These are phyloP conservation scores for Clathrospora elynae DNA, from an alignment of 2,329 filamentous ascomycete species.

Conservation along the genomic window DNA sequence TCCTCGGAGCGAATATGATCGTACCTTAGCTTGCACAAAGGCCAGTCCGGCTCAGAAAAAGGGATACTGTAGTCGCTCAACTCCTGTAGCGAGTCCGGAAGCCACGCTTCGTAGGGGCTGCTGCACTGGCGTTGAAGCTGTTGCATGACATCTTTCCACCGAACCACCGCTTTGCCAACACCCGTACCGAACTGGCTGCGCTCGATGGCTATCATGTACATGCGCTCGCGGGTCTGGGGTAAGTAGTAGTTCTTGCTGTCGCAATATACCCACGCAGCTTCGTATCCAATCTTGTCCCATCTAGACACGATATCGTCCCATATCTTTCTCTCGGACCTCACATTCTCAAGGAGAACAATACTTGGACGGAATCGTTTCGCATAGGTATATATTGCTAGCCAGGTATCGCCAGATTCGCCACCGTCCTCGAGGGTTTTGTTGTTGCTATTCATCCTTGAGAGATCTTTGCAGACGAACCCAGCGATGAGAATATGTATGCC, in stretches of 20 bases:
- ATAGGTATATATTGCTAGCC: slow-evolving; percentile 65
- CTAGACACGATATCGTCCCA: slow-evolving; percentile 60
- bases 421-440: slow-evolving; percentile 58
- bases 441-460: slow-evolving; percentile 67
- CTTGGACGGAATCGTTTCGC: slow-evolving; percentile 61
- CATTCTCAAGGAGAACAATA: slow-evolving; percentile 75
- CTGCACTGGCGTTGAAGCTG: slow-evolving; percentile 63
- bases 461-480: slow-evolving; percentile 78
- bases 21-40: slow-evolving; percentile 65
- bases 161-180: slow-evolving; percentile 13
- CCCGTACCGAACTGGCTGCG: slow-evolving; percentile 23
- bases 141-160: slow-evolving; percentile 56
- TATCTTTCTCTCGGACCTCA: slow-evolving; percentile 56
- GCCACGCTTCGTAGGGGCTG: slow-evolving; percentile 65
- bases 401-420: slow-evolving; percentile 70
- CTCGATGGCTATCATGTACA: slow-evolving; percentile 56
- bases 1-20: slow-evolving; percentile 57
- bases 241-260: slow-evolving; percentile 76
- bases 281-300: slow-evolving; percentile 62
- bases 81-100: slow-evolving; percentile 61
- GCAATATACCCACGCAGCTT: slow-evolving; percentile 55
- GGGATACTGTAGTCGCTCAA: slow-evolving; percentile 48
- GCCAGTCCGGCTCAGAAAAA: slow-evolving; percentile 56
- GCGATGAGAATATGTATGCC: slow-evolving; percentile 69
- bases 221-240: slow-evolving; percentile 65